Base-by-base conservation (phyloP, 202 grass and related monocot species). In the Carex sylvatica region DNA sequence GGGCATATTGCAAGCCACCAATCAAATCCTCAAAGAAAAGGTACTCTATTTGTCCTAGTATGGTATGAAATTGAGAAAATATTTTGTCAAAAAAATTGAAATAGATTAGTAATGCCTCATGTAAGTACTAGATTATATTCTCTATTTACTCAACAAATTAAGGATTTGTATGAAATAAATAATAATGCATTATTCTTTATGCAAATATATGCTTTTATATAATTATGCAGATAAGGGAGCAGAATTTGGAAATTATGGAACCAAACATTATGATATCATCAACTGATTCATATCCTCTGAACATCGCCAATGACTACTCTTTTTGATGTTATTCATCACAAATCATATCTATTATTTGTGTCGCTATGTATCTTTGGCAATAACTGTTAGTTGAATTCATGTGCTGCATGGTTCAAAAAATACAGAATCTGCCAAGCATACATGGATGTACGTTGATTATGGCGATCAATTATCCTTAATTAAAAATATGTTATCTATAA, bases 21-120 rank as follows among this genome's bases (percentile, higher is more conserved):
- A 96, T 83, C 71, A 85, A 28, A 83, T 95, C 51, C 91, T 99
- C 85, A 89, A 85, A 86, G 86, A 89, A 87, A 99, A 92, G 92
- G 91, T 96, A 87, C 13, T 83, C 15, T 33, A 7, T 61, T 65
- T 14, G 12, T 80, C 67, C 8, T 26, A 73, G 16, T 4, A 51
- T 73, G 67, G 16, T 70, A 67, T 67, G 16, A 40, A 40, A 69
- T 65, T 30, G 13, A 11, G 8, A 3, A 70, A 44, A 22, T 23
- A 22, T 46, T 23, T 30, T 9, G 0, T 69, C n/a, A 2, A 33
- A 26, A 13, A 28, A 3, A 14, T 28, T 63, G 10, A 63, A 63
- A 63, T 13, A 63, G 9, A 63, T 28, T 28, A 63, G 22, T 63
- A 2, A 2, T 63, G 22, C 9, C 26, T 65, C 10, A 65, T 33